Percentiles rank a stretch among this genome's conserved stretches.
Evolutionary conservation across 2,329 filamentous ascomycete genomes (phyloP).

Genomic region (Ceratocystis colombiana): DNA sequence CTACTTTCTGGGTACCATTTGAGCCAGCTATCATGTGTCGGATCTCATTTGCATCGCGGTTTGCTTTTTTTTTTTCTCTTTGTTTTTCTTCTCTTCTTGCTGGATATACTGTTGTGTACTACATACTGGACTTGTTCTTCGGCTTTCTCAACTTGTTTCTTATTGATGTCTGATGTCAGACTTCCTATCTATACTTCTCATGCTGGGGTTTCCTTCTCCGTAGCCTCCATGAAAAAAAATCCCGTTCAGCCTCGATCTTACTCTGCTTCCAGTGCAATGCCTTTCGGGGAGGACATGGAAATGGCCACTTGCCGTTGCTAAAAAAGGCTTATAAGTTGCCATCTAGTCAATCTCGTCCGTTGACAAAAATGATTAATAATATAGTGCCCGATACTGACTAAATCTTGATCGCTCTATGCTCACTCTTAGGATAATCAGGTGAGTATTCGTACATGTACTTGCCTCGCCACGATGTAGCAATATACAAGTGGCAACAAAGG

Average conservation of each 20-base stretch:
- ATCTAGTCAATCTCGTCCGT: too few relatives aligned
- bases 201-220: background rate
- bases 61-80: background rate
- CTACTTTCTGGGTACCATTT: background rate
- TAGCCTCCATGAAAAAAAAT: background rate
- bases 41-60: conserved; percentile 19
- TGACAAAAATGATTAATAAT: too few relatives aligned
- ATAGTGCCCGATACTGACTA: background rate
- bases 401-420: background rate
- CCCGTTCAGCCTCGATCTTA: background rate
- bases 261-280: too few relatives aligned
- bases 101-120: conserved; percentile 3
- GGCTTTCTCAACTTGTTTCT: background rate
- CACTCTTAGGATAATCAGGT: too few relatives aligned
- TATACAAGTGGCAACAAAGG: background rate
- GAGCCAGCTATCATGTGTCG: conserved; percentile 13
- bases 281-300: too few relatives aligned
- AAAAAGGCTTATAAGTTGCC: too few relatives aligned
- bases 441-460: background rate
- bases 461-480: background rate
- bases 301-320: too few relatives aligned
- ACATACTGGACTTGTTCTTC: conserved; percentile 9
- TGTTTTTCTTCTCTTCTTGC: conserved; percentile 15
- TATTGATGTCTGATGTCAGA: conserved; percentile 1
- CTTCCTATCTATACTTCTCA: background rate